Evolutionary conservation across 441 rosid species (phyloP).

Genomic region (Codiaeum variegatum): DNA sequence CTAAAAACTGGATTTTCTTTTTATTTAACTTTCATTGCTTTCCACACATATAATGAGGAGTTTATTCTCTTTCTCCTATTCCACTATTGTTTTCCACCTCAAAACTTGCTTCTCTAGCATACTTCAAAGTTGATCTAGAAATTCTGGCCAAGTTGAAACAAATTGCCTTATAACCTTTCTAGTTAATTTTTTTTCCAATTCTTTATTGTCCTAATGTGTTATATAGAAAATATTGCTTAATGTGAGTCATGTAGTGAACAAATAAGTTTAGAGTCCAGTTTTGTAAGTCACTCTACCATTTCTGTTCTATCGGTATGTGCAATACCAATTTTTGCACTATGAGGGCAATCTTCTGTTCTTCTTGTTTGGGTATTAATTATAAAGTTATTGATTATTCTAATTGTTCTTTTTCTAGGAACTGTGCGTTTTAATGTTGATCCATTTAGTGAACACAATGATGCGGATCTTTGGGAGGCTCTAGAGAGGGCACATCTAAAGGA

Average conservation of each 20-base stretch:
- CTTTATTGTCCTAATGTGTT: neutral
- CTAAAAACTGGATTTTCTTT: neutral
- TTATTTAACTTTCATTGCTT: neutral
- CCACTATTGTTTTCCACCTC: neutral
- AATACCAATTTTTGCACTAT: neutral
- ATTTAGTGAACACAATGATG: slow-evolving; percentile 78
- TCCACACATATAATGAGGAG: neutral
- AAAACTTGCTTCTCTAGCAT: neutral
- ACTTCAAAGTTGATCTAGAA: neutral
- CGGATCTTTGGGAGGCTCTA: slow-evolving; percentile 94
- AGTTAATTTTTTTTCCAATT: neutral
- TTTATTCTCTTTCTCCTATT: neutral
- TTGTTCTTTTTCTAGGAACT: slow-evolving; percentile 49
- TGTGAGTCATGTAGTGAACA: neutral
- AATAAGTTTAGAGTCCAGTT: neutral
- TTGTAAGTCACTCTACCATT: neutral
- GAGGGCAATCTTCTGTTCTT: neutral
- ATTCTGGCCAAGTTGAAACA: neutral
- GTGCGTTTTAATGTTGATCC: slow-evolving; percentile 95
- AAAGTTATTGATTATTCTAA: neutral
- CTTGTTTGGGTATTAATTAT: neutral
- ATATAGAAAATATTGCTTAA: neutral
- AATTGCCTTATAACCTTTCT: neutral
- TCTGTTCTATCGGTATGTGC: neutral
- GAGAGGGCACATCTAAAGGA: slow-evolving; percentile 95